A percentile compares a stretch with the other conserved stretches of the same genome.
phyloP scores from a whole-genome alignment of 78 protist species.

The Dictyostelium discoideum region dicty_2.7 NC_007089.4:2095001-2095500 shows the following conservation, averaged over 20 bases:
- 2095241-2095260: constrained; percentile 13
- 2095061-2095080: background rate
- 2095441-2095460: constrained; percentile 22
- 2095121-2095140: constrained; percentile 25
- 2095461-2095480: constrained; percentile 26
- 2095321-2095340: constrained; percentile 16
- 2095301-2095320: constrained; percentile 28
- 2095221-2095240: constrained; percentile 27
- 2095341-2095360: constrained; percentile 28
- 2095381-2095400: constrained; percentile 45
- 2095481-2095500: constrained; percentile 38
- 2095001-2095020: background rate
- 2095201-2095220: constrained; percentile 25
- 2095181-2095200: constrained; percentile 35
- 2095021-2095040: constrained; percentile 30
- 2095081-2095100: constrained; percentile 24
- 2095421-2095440: constrained; percentile 62
- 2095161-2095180: constrained; percentile 29
- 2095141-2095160: constrained; percentile 37
- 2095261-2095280: constrained; percentile 55
- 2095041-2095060: background rate
- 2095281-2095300: constrained; percentile 32
- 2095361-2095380: constrained; percentile 46
- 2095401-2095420: constrained; percentile 31
- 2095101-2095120: background rate